Evolutionary conservation across 2,329 filamentous ascomycete species (phyloP), one percentile per base, ranked within the genome.

Genomic region (Aaosphaeria pasadenensis): DNA sequence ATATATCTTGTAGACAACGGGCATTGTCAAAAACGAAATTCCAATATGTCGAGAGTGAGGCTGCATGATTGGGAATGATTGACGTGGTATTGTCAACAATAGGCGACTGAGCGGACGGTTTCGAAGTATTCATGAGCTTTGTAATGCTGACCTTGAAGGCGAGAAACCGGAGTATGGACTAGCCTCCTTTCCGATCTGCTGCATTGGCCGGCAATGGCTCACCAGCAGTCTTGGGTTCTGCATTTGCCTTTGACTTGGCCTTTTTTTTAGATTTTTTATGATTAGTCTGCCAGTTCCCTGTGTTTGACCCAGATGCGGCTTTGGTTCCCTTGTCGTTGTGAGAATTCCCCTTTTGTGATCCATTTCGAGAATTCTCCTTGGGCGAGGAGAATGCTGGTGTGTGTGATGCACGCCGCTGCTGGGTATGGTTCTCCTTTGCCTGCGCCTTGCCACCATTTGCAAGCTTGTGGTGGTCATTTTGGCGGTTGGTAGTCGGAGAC

Each of bases 401-500:
- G 39, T 64, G 60, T 11, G 64, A 64, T 29, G 58, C 56, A 30
- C 64, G 62, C 32, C 61, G 64, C 39, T 52, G 44, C 35, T 63
- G 62, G 9, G 33, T 9, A 9, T 36, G 47, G 30, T 58, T 55
- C 33, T 66, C 59, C 36, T 67, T 69, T 11, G 44, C 39, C 5
- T 65, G 59, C n/a, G 52, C 30, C 46, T 66, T 69, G 13, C 30
- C 49, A 38, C 62, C 63, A 45, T 69, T 69, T 5, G 51, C 45
- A n/a, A 55, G 41, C 50, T 67, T 70, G 32, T 43, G 51, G 5
- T 53, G 42, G 6, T 69, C 64, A 5, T 55, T 45, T 13, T 67
- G 62, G 46, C 85, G 77, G 47, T 74, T 72, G 9, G 79, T 74
- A 3, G 78, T 86, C 1, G 87, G 86, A 1, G 87, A 89, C 2